Base-by-base conservation (phyloP, 306 rosid genomes). In the Medicago ruthenica region DNA sequence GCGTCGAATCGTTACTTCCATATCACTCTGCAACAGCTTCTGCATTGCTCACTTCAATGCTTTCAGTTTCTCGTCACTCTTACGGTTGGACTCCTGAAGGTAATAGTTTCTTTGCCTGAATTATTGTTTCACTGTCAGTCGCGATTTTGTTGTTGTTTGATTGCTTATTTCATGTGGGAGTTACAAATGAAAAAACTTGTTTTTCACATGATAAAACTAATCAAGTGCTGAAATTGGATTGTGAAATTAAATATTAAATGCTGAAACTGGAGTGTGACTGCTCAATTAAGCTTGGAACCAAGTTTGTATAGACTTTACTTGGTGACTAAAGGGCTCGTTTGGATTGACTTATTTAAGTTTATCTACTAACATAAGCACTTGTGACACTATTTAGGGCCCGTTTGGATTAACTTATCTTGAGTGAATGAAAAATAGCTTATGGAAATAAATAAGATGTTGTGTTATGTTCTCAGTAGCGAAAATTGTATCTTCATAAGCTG, bases 11-110 rank as follows among this genome's bases (percentile, higher is more conserved):
- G 80, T 64, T 95, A 91, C 91, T 90, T 75, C 99, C 99, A 3
- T 91, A 89, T 67, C 97, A 95, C 87, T 85, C 90, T 2, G 96
- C 90, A 39, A 92, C 97, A 2, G 97, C 99, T 73, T 92, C 97
- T 31, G 96, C 99, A 70, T 88, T 95, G 88, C 87, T 95, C 64
- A 92, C 85, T 55, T 95, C 97, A 27, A 89, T 90, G 97, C 93
- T 95, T 37, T 92, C 97, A 27, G 91, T 85, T 15, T 90, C 96
- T 75, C 79, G 85, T 77, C 88, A 94, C 42, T 79, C 89, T 8
- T 86, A 77, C 57, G 89, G 89, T 81, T 95, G 99, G 99, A 90
- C 88, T 48, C 80, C 88, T 48, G 97, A 95, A 86, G 97, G 97
- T 95, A 86, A 76, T 81, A 8, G 5, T 22, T 44, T 14, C 68